These are phyloP conservation scores for Ottelia alismoides DNA, from an alignment of 106 monocot species.

Conservation along the genomic window DNA sequence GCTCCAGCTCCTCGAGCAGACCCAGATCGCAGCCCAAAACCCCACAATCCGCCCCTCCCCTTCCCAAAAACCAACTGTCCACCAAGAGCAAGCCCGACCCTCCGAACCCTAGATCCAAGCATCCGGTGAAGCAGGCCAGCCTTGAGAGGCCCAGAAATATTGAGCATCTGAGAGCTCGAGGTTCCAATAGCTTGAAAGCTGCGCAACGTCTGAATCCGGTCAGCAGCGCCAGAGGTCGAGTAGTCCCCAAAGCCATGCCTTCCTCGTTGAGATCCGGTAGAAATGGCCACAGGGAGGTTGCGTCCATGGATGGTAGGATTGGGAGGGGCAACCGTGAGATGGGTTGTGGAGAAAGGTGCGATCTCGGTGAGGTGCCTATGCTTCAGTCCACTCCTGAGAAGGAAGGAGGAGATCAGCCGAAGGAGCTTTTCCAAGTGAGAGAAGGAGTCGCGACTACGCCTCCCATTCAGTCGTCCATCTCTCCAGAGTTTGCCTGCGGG, in stretches of 20 bases:
- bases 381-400: slow-evolving; percentile 9
- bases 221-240: background rate
- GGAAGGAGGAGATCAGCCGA: slow-evolving; percentile 28
- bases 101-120: background rate
- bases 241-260: background rate
- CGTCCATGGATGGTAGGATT: background rate
- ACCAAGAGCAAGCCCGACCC: background rate
- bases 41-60: background rate
- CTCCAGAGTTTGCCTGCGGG: slow-evolving; percentile 55
- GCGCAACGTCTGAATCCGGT: background rate
- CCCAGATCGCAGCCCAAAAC: background rate
- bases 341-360: background rate
- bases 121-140: background rate
- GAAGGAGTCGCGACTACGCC: slow-evolving; percentile 47
- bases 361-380: slow-evolving; percentile 1
- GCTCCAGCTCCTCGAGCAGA: slow-evolving; percentile 4
- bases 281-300: background rate
- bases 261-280: background rate
- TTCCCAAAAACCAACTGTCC: background rate
- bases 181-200: background rate
- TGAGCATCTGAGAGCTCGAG: background rate
- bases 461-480: slow-evolving; percentile 74
- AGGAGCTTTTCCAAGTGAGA: slow-evolving; percentile 3
- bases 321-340: background rate
- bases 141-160: background rate